Evolutionary conservation across 495 filamentous ascomycete species (phyloP).

Genomic region (Patellaria atrata): DNA sequence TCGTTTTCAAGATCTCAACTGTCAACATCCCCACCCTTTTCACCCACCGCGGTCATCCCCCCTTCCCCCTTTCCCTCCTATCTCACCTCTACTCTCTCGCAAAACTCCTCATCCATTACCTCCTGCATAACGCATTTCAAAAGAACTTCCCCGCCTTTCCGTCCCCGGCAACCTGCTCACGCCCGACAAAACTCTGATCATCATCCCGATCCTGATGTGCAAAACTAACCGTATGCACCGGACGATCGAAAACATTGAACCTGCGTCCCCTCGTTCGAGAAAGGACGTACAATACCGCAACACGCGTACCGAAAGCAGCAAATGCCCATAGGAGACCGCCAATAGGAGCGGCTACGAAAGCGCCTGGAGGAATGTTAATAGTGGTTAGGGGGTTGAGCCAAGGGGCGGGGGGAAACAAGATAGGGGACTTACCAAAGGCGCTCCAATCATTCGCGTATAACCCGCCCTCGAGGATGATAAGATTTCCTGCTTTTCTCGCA

Average conservation of each 20-base stretch:
- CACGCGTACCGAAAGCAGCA: constrained; percentile 39
- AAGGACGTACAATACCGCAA: constrained; percentile 36
- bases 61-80: not conserved
- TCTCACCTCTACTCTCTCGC: not conserved
- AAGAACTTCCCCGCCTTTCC: too few species aligned
- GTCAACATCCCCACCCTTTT: not conserved
- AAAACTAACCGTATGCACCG: too few species aligned
- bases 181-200: too few species aligned
- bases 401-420: not conserved
- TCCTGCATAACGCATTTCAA: too few species aligned
- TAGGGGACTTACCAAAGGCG: constrained; percentile 40
- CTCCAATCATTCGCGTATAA: constrained; percentile 60
- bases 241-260: constrained; percentile 51
- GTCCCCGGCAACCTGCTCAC: too few species aligned
- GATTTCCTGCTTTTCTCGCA: constrained; percentile 44
- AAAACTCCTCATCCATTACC: too few species aligned
- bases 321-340: constrained; percentile 57
- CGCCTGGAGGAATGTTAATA: constrained; percentile 27
- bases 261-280: constrained; percentile 37
- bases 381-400: not conserved
- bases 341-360: constrained; percentile 62
- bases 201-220: too few species aligned
- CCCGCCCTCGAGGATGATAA: constrained; percentile 54
- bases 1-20: not conserved
- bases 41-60: not conserved